Base-by-base conservation (phyloP, 164 flowering plant genomes). In the Stephania cephalantha region DNA sequence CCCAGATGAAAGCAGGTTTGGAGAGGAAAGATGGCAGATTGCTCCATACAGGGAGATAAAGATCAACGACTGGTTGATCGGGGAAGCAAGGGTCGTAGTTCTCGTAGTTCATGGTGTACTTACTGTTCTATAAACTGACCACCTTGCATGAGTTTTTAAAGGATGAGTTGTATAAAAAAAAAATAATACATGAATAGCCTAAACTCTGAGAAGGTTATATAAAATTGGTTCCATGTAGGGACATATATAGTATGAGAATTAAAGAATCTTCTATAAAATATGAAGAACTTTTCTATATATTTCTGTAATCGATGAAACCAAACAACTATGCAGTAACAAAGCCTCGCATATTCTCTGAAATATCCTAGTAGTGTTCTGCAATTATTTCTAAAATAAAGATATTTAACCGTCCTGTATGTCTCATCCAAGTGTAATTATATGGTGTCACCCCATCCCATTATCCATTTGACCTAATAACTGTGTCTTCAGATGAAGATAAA, bases 11-110 rank as follows among this genome's bases (percentile, higher is more conserved):
- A 31, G 89, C 93, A 18, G 89, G 91, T 75, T 90, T 90, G 68
- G 87, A 82, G 58, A 75, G 46, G 67, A 88, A 87, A 11, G 88
- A 82, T 0, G 87, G 87, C 0, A 83, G 86, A 12, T 64, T 84
- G 1, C 92, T 88, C 94, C 93, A 91, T 1, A 88, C 48, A 18
- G 87, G 88, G 35, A 91, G 87, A 83, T 88, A 90, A 66, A 79
- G 87, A 58, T 88, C 93, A 5, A 87, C 92, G 17, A 89, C 91
- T 0, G 96, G 92, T 75, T 89, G 93, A 79, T 91, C 96, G 0
- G 96, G 96, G 78, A 85, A 91, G 73, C 77, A 85, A 35, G 88
- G 91, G 70, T 91, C 95, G 78, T 87, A 91, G 65, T 91, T 90
- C 77, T 88, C 93, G 46, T 80, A 79, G 76, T 66, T 77, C 84